Percentiles rank a stretch among this genome's conserved stretches.
Conservation (phyloP, 192 early-diverging fungal genomes). For the Dimargaris cristalligena region DNA sequence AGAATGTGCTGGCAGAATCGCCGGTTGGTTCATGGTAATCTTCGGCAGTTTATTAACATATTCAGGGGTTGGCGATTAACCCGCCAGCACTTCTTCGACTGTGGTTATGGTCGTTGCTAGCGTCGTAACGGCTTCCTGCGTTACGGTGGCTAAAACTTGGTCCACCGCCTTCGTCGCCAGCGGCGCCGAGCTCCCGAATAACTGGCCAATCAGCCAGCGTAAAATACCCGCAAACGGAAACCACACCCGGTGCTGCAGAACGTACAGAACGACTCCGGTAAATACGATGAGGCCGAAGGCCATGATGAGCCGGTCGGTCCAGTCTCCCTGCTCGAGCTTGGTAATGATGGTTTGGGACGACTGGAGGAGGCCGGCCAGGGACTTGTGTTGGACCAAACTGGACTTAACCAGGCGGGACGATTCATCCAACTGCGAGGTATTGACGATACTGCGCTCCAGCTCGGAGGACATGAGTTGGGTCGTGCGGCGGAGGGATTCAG, state of each 20-base stretch:
- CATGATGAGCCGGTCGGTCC: slow-evolving; percentile 43
- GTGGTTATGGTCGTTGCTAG: too few relatives aligned
- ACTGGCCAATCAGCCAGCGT: slow-evolving; percentile 15
- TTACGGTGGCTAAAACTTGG: too few relatives aligned
- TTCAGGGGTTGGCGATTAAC: too few relatives aligned
- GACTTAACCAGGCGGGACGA: slow-evolving; percentile 32
- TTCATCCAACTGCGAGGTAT: slow-evolving; percentile 24
- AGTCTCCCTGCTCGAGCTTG: slow-evolving; percentile 48
- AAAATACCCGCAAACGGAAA: slow-evolving; percentile 28
- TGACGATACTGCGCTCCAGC: slow-evolving; percentile 34
- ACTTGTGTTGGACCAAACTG: slow-evolving; percentile 36
- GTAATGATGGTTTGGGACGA: slow-evolving; percentile 39
- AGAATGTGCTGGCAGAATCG: too few relatives aligned
- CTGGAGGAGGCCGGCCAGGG: slow-evolving; percentile 30
- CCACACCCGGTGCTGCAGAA: slow-evolving; percentile 43
- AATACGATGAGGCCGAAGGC: slow-evolving; percentile 43
- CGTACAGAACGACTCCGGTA: slow-evolving; percentile 36
- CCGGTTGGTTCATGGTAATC: too few relatives aligned
- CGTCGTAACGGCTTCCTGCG: too few relatives aligned
- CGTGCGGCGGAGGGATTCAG: slow-evolving; percentile 36
- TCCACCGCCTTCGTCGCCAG: too few relatives aligned
- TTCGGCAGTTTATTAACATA: too few relatives aligned
- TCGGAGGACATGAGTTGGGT: slow-evolving; percentile 46
- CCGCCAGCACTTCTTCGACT: too few relatives aligned
- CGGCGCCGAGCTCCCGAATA: background rate